phyloP scores from a whole-genome alignment of 1,139 yeast genomes.

The Torulaspora globosa region DNA sequence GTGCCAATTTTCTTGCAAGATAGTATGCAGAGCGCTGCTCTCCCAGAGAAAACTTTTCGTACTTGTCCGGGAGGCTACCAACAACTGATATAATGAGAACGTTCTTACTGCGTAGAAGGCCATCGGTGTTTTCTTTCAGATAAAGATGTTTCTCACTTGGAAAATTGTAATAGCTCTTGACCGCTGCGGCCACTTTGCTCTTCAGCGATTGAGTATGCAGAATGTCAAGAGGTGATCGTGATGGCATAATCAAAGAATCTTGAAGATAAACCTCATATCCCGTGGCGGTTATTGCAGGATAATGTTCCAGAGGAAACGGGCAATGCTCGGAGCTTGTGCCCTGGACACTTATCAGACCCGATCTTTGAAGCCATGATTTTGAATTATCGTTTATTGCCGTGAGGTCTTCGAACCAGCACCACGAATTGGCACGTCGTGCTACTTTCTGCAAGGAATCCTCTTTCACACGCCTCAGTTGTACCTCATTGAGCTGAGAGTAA shows the following conservation, averaged over 20 bases:
- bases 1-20: conserved; percentile 27
- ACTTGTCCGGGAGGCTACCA: conserved; percentile 36
- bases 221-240: conserved; percentile 27
- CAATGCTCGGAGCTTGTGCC: conserved; percentile 33
- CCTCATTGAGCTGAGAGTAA: conserved; percentile 29
- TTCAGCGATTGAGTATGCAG: conserved; percentile 29
- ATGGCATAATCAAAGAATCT: conserved; percentile 33
- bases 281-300: conserved; percentile 22
- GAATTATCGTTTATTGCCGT: conserved; percentile 13
- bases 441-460: conserved; percentile 28
- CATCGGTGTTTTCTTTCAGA: conserved; percentile 19
- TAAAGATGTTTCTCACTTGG: conserved; percentile 35
- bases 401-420: conserved; percentile 35
- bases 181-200: conserved; percentile 30
- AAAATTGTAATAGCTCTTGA: conserved; percentile 34
- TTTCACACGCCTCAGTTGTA: conserved; percentile 29
- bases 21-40: conserved; percentile 30
- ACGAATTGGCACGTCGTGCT: conserved; percentile 22
- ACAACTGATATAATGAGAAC: conserved; percentile 30
- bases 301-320: conserved; percentile 28
- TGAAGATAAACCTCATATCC: conserved; percentile 27
- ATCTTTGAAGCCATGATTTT: conserved; percentile 15
- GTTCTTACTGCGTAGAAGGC: conserved; percentile 20
- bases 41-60: conserved; percentile 31
- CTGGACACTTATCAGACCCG: conserved; percentile 31